Evolutionary conservation across 495 filamentous ascomycete species (phyloP), one percentile per base, ranked within the genome.

Genomic region (Amorphotheca resinae): DNA sequence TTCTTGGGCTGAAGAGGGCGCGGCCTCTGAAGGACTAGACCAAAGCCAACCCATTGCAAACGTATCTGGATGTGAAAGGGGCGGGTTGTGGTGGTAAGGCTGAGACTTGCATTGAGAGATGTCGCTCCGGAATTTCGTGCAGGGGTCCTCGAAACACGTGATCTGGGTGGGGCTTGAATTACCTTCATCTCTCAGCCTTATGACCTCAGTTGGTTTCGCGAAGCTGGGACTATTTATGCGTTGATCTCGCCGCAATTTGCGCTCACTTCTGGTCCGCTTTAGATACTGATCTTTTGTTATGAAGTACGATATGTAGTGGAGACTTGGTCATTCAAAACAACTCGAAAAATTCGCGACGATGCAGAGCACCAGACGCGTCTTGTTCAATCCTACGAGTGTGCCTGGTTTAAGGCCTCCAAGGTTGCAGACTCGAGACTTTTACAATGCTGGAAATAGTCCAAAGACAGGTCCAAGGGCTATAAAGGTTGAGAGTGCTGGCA

Each of bases 41-140:
- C 69, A 74, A 47, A 70, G 60, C 69, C 69, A 74, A 44, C 68
- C 68, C 70, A 74, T 74, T 25, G 40, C 63, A 57, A 35, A 32
- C 30, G 35, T 36, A 14, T 36, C 44, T 46, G 33, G 6, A 41
- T 18, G 16, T 17, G 35, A 18, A 21, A 28, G 25, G 7, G 20
- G n/a, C n/a, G n/a, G n/a, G n/a, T n/a, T 14, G 20, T 16, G 11
- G 20, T 17, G 25, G 22, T 16, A 36, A 32, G 22, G 53, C 18
- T 23, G 35, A 38, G 42, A 35, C 43, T 18, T 34, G 39, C n/a
- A 33, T 40, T 51, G 22, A 41, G 41, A 30, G 30, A 33, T 36
- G 28, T 35, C 2, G 15, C 26, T 4, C 28, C 21, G 11, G 28
- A 43, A 17, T 17, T 38, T 38, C 2, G 33, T 5, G n/a, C 34